These are phyloP conservation scores for Colletotrichum tamarilloi DNA, from an alignment of 2,329 filamentous ascomycete genomes.

Conservation along the genomic window DNA sequence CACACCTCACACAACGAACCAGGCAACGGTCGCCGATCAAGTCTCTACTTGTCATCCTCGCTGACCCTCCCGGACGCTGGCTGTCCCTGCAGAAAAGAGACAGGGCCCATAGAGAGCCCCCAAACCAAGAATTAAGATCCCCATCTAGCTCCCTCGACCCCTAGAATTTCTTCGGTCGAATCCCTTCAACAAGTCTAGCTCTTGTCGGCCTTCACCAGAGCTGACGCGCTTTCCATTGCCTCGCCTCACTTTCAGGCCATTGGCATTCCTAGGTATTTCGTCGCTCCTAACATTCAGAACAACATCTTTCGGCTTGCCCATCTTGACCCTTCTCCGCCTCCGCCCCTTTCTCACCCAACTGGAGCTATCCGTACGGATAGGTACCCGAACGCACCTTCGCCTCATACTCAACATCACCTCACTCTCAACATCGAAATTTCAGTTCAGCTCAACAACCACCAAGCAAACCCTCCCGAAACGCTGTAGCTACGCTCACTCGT, in stretches of 20 bases:
- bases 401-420: not conserved
- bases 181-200: conserved; percentile 23
- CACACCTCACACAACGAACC: not conserved
- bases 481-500: not conserved
- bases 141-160: conserved; percentile 4
- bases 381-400: not conserved
- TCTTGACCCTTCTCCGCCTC: not conserved
- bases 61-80: not conserved
- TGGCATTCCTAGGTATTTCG: not conserved
- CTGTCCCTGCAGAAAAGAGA: conserved; percentile 4
- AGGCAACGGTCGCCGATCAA: not conserved
- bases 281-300: not conserved
- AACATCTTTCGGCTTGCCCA: too few species aligned
- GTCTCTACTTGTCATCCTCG: not conserved
- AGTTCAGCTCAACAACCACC: not conserved
- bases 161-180: conserved; percentile 7
- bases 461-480: not conserved
- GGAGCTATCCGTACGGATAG: not conserved
- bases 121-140: conserved; percentile 1
- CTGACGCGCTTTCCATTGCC: not conserved
- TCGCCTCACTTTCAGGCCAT: not conserved
- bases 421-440: not conserved
- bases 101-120: not conserved
- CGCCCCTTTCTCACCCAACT: not conserved
- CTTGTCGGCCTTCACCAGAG: not conserved